These are phyloP conservation scores for Chlorella sp. DNA, from an alignment of 139 green algal species.

Conservation along the genomic window DNA sequence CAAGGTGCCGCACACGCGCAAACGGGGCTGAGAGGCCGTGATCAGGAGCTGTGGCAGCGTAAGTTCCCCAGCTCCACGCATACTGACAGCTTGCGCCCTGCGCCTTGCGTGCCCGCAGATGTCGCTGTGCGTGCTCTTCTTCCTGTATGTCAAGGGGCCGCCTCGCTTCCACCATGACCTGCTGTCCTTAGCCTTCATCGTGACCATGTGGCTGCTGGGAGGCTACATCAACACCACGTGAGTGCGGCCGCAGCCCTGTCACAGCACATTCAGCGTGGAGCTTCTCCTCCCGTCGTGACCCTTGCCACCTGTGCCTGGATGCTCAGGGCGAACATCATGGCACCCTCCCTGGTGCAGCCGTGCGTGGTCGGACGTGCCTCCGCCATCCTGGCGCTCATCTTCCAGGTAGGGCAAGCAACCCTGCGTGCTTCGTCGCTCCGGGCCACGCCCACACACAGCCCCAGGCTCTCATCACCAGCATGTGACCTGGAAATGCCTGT, in stretches of 20 bases:
- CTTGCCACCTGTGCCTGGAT: not conserved
- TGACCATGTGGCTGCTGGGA: conserved; percentile 6
- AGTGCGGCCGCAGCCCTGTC: not conserved
- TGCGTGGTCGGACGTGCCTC: conserved; percentile 37
- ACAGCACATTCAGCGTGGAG: not conserved
- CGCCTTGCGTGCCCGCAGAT: conserved; percentile 14
- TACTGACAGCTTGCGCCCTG: not conserved
- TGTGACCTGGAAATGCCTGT: not conserved
- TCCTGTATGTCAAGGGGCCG: conserved; percentile 59
- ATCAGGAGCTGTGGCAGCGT: not conserved
- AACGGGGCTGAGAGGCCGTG: not conserved
- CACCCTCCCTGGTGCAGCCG: conserved; percentile 32
- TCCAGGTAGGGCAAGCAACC: conserved; percentile 23
- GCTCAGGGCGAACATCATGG: conserved; percentile 53
- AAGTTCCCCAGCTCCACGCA: not conserved
- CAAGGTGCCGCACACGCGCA: not conserved
- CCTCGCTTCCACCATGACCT: conserved; percentile 40
- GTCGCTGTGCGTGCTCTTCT: conserved; percentile 33
- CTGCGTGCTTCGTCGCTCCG: not conserved
- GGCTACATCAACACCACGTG: conserved; percentile 27
- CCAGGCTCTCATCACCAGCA: not conserved
- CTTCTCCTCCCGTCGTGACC: not conserved
- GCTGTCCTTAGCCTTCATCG: conserved; percentile 26
- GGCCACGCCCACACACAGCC: not conserved
- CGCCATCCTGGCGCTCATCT: conserved; percentile 55